phyloP scores from a whole-genome alignment of 164 flowering plant genomes.

The Taxillus chinensis region DNA sequence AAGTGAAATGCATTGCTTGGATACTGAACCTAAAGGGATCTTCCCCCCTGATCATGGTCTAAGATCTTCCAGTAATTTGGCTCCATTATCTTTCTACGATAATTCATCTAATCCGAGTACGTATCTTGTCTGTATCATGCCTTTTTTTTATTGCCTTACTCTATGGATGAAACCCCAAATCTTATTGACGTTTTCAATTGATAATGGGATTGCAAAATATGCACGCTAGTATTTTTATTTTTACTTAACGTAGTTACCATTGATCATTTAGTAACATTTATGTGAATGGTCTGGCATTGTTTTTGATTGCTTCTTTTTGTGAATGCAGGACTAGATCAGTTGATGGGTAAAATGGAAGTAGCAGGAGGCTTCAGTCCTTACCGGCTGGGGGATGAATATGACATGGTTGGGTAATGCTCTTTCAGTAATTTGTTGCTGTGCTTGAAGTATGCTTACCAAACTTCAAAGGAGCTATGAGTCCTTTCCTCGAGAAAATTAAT shows the following conservation, averaged over 20 bases:
- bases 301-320: neutral
- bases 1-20: conserved; percentile 7
- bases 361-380: conserved; percentile 13
- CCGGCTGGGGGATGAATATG: conserved; percentile 7
- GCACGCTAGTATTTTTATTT: too few species aligned
- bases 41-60: conserved; percentile 8
- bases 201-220: too few species aligned
- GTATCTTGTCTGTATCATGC: neutral
- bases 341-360: conserved; percentile 18
- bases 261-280: too few species aligned
- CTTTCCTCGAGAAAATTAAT: too few species aligned
- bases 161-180: too few species aligned
- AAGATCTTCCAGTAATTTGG: conserved; percentile 5
- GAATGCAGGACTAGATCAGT: conserved; percentile 18
- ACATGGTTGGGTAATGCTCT: neutral
- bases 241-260: too few species aligned
- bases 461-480: too few species aligned
- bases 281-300: neutral
- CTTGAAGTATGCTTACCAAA: too few species aligned
- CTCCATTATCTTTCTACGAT: conserved; percentile 3
- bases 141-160: too few species aligned
- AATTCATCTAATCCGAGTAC: conserved; percentile 8
- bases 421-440: neutral
- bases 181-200: too few species aligned
- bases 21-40: conserved; percentile 1